Evolutionary conservation across 352 stramenopile genomes (phyloP).

Genomic region (Globisporangium parvum): DNA sequence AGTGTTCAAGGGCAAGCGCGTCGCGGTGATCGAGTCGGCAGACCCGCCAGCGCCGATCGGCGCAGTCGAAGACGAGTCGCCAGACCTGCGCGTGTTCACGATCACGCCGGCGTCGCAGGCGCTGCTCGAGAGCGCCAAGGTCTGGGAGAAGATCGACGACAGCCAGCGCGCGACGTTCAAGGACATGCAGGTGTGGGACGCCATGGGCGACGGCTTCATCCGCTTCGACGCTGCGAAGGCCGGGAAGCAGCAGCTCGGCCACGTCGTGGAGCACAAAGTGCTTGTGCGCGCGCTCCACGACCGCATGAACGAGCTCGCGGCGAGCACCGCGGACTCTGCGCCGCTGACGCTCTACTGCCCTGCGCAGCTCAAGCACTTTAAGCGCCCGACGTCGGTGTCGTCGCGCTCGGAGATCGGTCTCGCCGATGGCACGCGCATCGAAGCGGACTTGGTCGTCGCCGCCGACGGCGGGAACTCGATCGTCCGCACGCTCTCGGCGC

Average conservation of each 20-base stretch:
- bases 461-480: conserved; percentile 89
- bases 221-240: conserved; percentile 77
- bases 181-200: conserved; percentile 90
- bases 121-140: conserved; percentile 65
- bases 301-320: conserved; percentile 71
- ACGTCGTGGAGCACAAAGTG: conserved; percentile 86
- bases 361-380: conserved; percentile 80
- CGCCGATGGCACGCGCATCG: conserved; percentile 66
- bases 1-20: conserved; percentile 72
- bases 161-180: conserved; percentile 65
- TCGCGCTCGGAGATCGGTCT: conserved; percentile 54
- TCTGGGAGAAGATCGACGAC: conserved; percentile 68
- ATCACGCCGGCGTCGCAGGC: conserved; percentile 82
- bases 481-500: conserved; percentile 73
- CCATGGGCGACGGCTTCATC: conserved; percentile 85
- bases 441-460: conserved; percentile 77
- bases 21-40: conserved; percentile 67
- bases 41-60: conserved; percentile 28
- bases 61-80: conserved; percentile 49
- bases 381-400: conserved; percentile 38
- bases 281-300: conserved; percentile 83
- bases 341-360: conserved; percentile 71
- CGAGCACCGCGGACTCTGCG: conserved; percentile 29
- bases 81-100: conserved; percentile 87
- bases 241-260: conserved; percentile 56